These are phyloP conservation scores for Phialophora macrospora DNA, from an alignment of 2,329 filamentous ascomycete genomes.

Conservation along the genomic window DNA sequence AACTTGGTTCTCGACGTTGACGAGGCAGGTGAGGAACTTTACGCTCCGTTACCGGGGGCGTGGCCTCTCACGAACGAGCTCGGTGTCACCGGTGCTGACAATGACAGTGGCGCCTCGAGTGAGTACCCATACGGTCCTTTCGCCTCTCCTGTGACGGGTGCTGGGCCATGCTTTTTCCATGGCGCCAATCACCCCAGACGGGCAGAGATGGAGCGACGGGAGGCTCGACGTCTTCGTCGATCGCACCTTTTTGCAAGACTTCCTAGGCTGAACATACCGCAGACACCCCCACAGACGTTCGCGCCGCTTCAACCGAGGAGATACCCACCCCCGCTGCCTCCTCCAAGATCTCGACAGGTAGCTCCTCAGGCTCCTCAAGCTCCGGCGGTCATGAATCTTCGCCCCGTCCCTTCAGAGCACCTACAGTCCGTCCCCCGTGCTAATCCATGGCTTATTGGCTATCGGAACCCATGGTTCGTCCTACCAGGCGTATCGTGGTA, in stretches of 20 bases:
- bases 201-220: not conserved
- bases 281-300: not conserved
- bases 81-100: too few relatives aligned
- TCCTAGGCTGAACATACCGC: not conserved
- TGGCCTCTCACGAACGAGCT: too few relatives aligned
- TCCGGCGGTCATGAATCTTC: not conserved
- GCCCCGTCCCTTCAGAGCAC: not conserved
- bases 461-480: not conserved
- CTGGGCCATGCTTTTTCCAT: not conserved
- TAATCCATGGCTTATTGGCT: not conserved
- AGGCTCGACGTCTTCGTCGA: not conserved
- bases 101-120: too few relatives aligned
- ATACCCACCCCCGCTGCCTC: not conserved
- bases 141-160: not conserved
- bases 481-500: not conserved
- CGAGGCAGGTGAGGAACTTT: too few relatives aligned
- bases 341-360: not conserved
- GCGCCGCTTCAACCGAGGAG: not conserved
- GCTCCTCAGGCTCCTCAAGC: not conserved
- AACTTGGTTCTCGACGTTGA: too few relatives aligned
- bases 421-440: not conserved
- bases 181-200: not conserved
- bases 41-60: too few relatives aligned
- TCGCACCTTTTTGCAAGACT: not conserved
- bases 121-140: not conserved